Evolutionary conservation across 2,329 filamentous ascomycete genomes (phyloP), one percentile per base, ranked within the genome.

Genomic region (Colletotrichum caudatum): DNA sequence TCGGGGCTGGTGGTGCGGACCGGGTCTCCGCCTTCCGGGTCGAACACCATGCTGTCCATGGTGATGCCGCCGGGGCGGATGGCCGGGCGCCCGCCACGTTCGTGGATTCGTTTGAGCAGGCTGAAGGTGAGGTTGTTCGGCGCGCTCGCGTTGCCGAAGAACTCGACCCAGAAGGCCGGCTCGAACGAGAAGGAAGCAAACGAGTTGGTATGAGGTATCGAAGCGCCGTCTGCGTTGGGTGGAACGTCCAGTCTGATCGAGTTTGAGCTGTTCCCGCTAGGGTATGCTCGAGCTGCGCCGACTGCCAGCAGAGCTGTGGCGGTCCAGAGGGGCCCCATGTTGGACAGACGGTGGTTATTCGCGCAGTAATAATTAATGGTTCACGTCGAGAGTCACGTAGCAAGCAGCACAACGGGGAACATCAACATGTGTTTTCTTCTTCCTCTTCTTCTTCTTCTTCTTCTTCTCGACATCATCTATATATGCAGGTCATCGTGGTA

Each of bases 21-120:
- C 0, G 63, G 54, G 18, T 74, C 73, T 0, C 41, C 63, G 12
- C 71, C 74, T 8, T 66, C 53, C 5, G 73, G 73, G 18, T 74
- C 74, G 5, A 74, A 75, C 8, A 74, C 46, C 61, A 75, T 65
- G 48, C 74, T 74, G 60, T 75, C 74, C 73, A 74, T 74, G 35
- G 74, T 71, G 57, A 75, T 75, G 16, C 74, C 74, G 5, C 74
- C 74, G 7, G 74, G 73, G 1, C 74, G 71, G 29, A 75, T 65
- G 8, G 74, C 46, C 2, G 74, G 73, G 6, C 60, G 59, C 6
- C 64, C 64, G 2, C 74, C 74, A 60, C 70, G 68, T 2, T 74
- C 69, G 6, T 73, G 69, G 18, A 75, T 64, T 0, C 69, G 74
- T 1, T 62, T 50, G n/a, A 75, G 51, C 1, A 71, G 44, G 7